Evolutionary conservation across 2,329 filamentous ascomycete genomes (phyloP).

Genomic region (Sporothrix brasiliensis): DNA sequence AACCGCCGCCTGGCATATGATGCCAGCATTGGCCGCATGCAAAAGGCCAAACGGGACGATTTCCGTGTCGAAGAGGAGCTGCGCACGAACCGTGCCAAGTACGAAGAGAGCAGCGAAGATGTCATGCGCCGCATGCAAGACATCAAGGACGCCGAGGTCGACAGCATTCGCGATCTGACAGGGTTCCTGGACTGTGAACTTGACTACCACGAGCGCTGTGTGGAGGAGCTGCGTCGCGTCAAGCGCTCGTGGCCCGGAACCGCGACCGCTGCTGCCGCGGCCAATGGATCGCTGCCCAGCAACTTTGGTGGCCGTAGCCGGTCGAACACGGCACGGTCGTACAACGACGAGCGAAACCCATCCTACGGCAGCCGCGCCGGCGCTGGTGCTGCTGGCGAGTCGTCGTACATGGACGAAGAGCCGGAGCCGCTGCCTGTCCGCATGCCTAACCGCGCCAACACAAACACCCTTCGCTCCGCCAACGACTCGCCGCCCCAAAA

Average conservation of each 20-base stretch:
- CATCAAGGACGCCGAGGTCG: constrained; percentile 87
- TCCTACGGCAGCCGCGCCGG: constrained; percentile 43
- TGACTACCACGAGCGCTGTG: constrained; percentile 86
- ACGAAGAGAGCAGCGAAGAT: constrained; percentile 92
- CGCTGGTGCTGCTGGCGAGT: constrained; percentile 41
- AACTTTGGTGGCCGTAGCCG: constrained; percentile 45
- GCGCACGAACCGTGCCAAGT: constrained; percentile 88
- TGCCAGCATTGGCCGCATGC: constrained; percentile 83
- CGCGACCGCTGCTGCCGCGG: constrained; percentile 34
- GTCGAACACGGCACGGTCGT: constrained; percentile 55
- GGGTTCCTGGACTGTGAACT: constrained; percentile 86
- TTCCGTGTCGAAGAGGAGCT: constrained; percentile 92
- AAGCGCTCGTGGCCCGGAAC: constrained; percentile 50
- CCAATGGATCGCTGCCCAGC: constrained; percentile 31
- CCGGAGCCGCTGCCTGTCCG: constrained; percentile 47
- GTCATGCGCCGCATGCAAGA: constrained; percentile 92
- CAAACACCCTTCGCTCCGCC: constrained; percentile 36
- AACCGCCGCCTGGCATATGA: constrained; percentile 87
- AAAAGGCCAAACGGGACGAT: constrained; percentile 92
- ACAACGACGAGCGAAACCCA: constrained; percentile 38
- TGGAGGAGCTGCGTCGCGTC: constrained; percentile 71
- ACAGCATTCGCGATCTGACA: constrained; percentile 77
- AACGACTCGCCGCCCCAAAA: constrained; percentile 41
- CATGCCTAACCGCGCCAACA: constrained; percentile 50
- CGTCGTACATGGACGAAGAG: constrained; percentile 40